A percentile compares a stretch with the other conserved stretches of the same genome.
Conservation (phyloP, 148 eudicot genomes). For the Cornus florida region DNA sequence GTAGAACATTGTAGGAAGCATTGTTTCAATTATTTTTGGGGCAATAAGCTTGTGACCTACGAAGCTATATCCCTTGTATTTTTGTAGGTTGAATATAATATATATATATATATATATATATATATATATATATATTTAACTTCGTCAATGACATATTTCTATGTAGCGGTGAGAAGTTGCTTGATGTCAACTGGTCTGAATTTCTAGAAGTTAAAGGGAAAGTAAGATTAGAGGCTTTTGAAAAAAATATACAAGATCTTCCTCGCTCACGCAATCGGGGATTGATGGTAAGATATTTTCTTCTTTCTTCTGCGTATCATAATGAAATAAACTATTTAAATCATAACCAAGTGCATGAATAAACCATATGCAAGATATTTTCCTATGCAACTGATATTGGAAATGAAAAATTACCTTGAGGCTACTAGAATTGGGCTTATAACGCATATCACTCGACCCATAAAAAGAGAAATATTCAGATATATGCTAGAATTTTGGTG, state of each 20-base stretch:
- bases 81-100: conserved; percentile 10
- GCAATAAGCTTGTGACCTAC: conserved; percentile 1
- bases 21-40: not conserved
- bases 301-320: not conserved
- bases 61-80: not conserved
- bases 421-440: not conserved
- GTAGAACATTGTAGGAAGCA: not conserved
- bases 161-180: conserved; percentile 89
- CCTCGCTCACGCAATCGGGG: conserved; percentile 82
- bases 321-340: conserved; percentile 1
- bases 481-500: not conserved
- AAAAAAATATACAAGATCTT: conserved; percentile 83
- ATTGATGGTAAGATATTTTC: conserved; percentile 66
- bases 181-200: conserved; percentile 60
- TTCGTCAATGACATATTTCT: conserved; percentile 26
- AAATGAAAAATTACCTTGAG: not conserved
- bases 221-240: conserved; percentile 79
- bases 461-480: not conserved
- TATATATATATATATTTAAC: conserved; percentile 24
- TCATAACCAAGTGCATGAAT: conserved; percentile 5
- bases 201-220: conserved; percentile 79
- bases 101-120: no score
- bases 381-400: not conserved
- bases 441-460: not conserved
- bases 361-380: not conserved